Evolutionary conservation across 108 stramenopile species (phyloP), one percentile per base, ranked within the genome.

Genomic region (Discostella pseudostelligera): DNA sequence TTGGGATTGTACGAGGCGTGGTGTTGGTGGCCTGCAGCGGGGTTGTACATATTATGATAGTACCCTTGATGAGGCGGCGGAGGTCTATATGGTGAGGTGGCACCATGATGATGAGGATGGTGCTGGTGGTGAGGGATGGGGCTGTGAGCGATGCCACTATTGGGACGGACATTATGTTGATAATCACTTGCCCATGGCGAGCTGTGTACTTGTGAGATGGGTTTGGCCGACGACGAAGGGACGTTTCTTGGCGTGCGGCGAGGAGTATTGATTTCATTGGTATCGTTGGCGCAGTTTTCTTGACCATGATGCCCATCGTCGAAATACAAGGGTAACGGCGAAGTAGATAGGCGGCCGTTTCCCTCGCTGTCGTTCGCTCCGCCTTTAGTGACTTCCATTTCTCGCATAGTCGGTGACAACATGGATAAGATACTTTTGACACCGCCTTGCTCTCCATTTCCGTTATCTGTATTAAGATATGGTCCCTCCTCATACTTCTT

Each of bases 291-390:
- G 4, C 45, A 32, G 2, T 57, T 59, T 19, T 53, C 47, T 59
- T 65, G 43, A 21, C 17, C 2, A 36, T 57, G 55, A 14, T 54
- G 14, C n/a, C n/a, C n/a, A 25, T 74, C 45, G 20, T 67, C 72
- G 56, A 85, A 87, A 69, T 80, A 82, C 9, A 85, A 60, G 7
- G 90, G 90, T 8, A 92, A 61, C 4, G 90, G 90, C 11, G 86
- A 86, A 13, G 86, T 78, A 14, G 87, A 75, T 54, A 80, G 32
- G 22, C 22, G 55, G 19, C 37, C 16, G 3, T 56, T 32, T 19
- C 55, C 55, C n/a, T 39, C 55, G 16, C 36, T 32, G 4, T 56
- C 32, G 14, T 35, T 56, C 35, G 3, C 80, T 56, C 83, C 81
- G 17, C 72, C 74, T 48, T 82, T 62, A 42, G 65, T 13, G 13